A percentile compares a stretch with the other conserved stretches of the same genome.
Evolutionary conservation across 2,329 filamentous ascomycete genomes (phyloP).

Genomic region (Ophiobolus disseminans): DNA sequence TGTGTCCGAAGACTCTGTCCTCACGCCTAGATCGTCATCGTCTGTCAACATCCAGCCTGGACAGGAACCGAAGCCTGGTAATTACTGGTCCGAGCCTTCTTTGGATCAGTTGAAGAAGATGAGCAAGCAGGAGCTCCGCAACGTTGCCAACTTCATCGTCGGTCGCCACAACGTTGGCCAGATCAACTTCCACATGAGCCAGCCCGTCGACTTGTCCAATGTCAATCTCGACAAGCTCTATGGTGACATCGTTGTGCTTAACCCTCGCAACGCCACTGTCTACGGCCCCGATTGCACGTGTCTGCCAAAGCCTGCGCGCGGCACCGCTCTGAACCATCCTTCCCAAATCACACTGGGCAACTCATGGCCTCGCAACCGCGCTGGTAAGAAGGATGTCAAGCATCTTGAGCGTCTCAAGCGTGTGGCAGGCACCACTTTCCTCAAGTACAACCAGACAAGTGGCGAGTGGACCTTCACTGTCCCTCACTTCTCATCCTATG

Average conservation of each 20-base stretch:
- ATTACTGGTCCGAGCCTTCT: slow-evolving; percentile 86
- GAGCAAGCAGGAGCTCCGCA: slow-evolving; percentile 79
- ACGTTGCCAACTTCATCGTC: slow-evolving; percentile 77
- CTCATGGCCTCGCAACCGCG: slow-evolving; percentile 84
- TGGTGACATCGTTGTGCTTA: slow-evolving; percentile 76
- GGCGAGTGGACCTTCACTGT: slow-evolving; percentile 92
- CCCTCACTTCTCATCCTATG: slow-evolving; percentile 97
- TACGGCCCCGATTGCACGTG: slow-evolving; percentile 61
- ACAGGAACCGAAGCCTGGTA: slow-evolving; percentile 67
- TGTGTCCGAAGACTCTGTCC: slow-evolving; percentile 73
- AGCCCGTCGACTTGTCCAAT: slow-evolving; percentile 75
- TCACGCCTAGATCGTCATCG: slow-evolving; percentile 45
- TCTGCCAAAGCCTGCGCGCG: slow-evolving; percentile 50
- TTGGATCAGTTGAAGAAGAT: slow-evolving; percentile 78
- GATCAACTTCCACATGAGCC: slow-evolving; percentile 71
- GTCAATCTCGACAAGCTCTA: slow-evolving; percentile 83
- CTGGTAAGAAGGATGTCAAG: slow-evolving; percentile 73
- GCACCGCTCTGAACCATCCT: slow-evolving; percentile 90
- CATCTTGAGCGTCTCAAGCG: slow-evolving; percentile 82
- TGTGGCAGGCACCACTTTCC: slow-evolving; percentile 81
- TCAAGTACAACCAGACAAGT: slow-evolving; percentile 77
- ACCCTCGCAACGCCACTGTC: slow-evolving; percentile 82
- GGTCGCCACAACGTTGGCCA: slow-evolving; percentile 82
- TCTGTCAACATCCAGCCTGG: slow-evolving; percentile 39
- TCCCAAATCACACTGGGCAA: slow-evolving; percentile 88